Conservation (phyloP, 306 rosid species). For the Prunus armeniaca region DNA sequence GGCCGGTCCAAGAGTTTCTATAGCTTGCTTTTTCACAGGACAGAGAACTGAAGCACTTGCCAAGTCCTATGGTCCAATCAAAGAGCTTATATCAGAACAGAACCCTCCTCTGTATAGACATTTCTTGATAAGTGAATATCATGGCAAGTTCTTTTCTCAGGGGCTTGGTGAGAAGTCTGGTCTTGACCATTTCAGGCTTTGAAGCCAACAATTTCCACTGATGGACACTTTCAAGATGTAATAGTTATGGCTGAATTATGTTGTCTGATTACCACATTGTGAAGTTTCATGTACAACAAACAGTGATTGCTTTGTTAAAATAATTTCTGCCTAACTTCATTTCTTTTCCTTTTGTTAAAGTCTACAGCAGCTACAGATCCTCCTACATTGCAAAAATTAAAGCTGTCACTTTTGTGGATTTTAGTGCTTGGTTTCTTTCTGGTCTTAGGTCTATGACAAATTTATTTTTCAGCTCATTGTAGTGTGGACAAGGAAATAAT, state of each 20-base stretch:
- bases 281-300: not conserved
- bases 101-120: constrained; percentile 37
- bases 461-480: too few relatives aligned
- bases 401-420: too few relatives aligned
- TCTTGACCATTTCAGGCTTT: constrained; percentile 28
- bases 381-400: too few relatives aligned
- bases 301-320: not conserved
- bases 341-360: too few relatives aligned
- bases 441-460: too few relatives aligned
- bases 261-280: not conserved
- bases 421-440: too few relatives aligned
- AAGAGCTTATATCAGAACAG: constrained; percentile 39
- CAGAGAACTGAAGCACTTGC: not conserved
- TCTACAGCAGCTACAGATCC: too few relatives aligned
- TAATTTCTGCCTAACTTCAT: too few relatives aligned
- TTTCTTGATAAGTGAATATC: constrained; percentile 31
- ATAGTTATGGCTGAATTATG: not conserved
- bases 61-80: constrained; percentile 39
- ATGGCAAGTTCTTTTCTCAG: constrained; percentile 25
- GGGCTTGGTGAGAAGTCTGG: constrained; percentile 47
- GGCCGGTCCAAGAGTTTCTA: constrained; percentile 40
- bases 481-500: too few relatives aligned
- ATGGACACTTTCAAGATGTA: not conserved
- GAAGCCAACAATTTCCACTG: not conserved
- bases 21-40: constrained; percentile 34